Conservation (phyloP, 148 eudicot genomes). For the Amaranthus cruentus region DNA sequence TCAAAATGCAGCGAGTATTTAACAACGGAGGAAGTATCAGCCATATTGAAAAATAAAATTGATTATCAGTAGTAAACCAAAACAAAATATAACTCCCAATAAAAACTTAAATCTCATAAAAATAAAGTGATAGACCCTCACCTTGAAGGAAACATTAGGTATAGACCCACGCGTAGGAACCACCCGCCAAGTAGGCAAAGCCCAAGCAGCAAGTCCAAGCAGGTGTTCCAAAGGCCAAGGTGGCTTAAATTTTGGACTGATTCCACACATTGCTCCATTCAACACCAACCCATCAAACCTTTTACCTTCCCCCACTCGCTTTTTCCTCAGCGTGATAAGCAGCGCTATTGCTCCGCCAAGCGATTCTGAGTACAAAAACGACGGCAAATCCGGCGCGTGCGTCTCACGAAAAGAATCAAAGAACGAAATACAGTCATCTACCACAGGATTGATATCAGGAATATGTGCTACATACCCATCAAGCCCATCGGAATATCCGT, state of each 20-base stretch:
- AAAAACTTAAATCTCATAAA: background rate
- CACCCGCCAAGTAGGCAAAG: slow-evolving; percentile 80
- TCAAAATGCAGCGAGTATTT: too few species aligned
- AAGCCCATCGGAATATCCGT: slow-evolving; percentile 69
- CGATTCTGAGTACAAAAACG: slow-evolving; percentile 80
- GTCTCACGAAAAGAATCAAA: slow-evolving; percentile 55
- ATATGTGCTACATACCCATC: slow-evolving; percentile 65
- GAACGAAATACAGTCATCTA: slow-evolving; percentile 69
- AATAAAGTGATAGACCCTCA: background rate
- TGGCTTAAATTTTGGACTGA: slow-evolving; percentile 85
- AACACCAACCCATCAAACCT: slow-evolving; percentile 67
- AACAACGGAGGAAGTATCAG: too few species aligned
- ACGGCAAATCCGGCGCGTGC: slow-evolving; percentile 40
- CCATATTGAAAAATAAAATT: too few species aligned
- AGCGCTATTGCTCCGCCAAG: slow-evolving; percentile 91
- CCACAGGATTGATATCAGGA: slow-evolving; percentile 76
- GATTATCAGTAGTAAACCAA: too few species aligned
- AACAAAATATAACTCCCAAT: too few species aligned
- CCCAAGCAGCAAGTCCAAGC: slow-evolving; percentile 52
- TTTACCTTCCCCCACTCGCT: slow-evolving; percentile 32
- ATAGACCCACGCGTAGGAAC: slow-evolving; percentile 89
- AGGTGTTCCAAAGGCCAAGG: slow-evolving; percentile 94
- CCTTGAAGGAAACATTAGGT: slow-evolving; percentile 78
- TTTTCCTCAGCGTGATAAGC: slow-evolving; percentile 52
- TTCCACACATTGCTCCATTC: slow-evolving; percentile 96